Evolutionary conservation across 2,329 filamentous ascomycete genomes (phyloP), one percentile per base, ranked within the genome.

Genomic region (Talaromyces sp.): DNA sequence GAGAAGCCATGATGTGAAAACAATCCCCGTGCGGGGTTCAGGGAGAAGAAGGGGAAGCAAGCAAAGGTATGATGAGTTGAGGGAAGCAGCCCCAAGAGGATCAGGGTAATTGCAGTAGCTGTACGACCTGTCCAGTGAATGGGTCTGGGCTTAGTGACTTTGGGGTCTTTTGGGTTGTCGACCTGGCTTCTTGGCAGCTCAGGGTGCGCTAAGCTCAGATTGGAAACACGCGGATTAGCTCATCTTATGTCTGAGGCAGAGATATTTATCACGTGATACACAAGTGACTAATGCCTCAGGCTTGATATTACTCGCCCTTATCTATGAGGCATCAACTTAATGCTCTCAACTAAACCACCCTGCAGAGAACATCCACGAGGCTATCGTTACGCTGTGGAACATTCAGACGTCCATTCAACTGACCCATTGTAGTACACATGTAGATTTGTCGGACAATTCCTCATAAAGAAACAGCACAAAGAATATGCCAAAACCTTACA

Each of bases 1-100:
- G 75, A 69, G 81, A 83, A 73, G 79, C 79, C 81, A 84, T 84
- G 73, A 49, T 49, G 71, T 72, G 77, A 77, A 70, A 75, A 75
- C 75, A 66, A 78, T 76, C 78, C 78, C 79, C 75, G 37, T 63
- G 61, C 60, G 70, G 71, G 69, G 65, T 57, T 56, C 64, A 56
- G 54, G 55, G 55, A 43, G 39, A 44, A 48, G 41, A 52, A 47
- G 32, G 54, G 47, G 52, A 54, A 59, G 46, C 55, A 44, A 47
- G 36, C 43, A 43, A 22, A 51, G 47, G 22, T 44, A 44, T 9
- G 24, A 41, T 37, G 35, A 49, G 29, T 22, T 24, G 30, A 19
- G 47, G 27, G 29, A 29, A 33, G 42, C 43, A 40, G 35, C 40
- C 44, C 37, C 33, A 37, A 19, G 22, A 45, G 22, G 45, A 43